Conservation (phyloP, 768 basidiomycete genomes). For the Trametes gibbosa region DNA sequence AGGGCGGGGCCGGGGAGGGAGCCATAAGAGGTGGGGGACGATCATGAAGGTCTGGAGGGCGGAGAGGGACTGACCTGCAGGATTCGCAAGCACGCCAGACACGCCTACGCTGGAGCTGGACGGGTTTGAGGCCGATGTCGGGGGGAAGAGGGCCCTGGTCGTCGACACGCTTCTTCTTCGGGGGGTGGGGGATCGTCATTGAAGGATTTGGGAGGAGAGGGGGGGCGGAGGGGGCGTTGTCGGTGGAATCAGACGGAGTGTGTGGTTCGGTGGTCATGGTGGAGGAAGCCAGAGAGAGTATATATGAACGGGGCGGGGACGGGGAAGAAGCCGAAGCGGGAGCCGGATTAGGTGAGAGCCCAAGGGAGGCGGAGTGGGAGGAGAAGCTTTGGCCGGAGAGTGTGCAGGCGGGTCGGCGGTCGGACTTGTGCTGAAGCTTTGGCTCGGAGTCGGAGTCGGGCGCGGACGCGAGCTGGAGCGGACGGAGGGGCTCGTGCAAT, state of each 20-base stretch:
- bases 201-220: conserved; percentile 1
- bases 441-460: no score
- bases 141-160: conserved; percentile 38
- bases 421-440: no score
- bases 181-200: conserved; percentile 40
- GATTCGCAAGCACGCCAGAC: conserved; percentile 91
- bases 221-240: conserved; percentile 39
- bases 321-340: conserved; percentile 6
- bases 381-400: background rate
- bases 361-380: background rate
- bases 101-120: conserved; percentile 73
- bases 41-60: background rate
- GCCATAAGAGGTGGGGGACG: conserved; percentile 13
- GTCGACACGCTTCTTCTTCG: conserved; percentile 81
- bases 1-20: background rate
- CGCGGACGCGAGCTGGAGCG: background rate
- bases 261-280: conserved; percentile 19
- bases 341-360: background rate
- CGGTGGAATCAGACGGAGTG: conserved; percentile 41
- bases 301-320: conserved; percentile 15
- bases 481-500: background rate
- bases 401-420: no score
- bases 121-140: conserved; percentile 63
- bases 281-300: conserved; percentile 21
- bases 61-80: conserved; percentile 57